phyloP scores from a whole-genome alignment of 2,329 filamentous ascomycete genomes.

The Talaromyces sp. region DNA sequence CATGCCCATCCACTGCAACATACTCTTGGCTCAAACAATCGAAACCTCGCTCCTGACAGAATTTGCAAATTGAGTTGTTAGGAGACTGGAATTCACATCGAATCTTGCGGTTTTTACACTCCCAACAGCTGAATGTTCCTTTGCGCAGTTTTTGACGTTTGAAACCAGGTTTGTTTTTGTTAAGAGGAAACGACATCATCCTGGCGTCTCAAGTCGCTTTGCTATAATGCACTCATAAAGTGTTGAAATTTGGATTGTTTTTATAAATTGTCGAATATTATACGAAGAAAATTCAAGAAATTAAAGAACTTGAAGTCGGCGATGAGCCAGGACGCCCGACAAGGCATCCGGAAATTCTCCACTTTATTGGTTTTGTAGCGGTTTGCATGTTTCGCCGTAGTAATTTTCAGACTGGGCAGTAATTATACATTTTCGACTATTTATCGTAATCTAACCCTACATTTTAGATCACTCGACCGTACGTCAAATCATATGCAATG shows the following conservation, averaged over 20 bases:
- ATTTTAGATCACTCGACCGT: too few species aligned
- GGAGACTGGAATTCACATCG: conserved; percentile 47
- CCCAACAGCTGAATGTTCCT: conserved; percentile 59
- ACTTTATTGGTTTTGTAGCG: neutral
- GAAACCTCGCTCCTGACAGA: conserved; percentile 45
- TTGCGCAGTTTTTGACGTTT: conserved; percentile 51
- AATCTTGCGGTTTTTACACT: conserved; percentile 57
- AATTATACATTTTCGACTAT: neutral
- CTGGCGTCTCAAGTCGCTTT: neutral
- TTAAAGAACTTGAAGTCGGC: neutral
- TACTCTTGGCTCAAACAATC: conserved; percentile 26
- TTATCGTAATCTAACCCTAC: neutral
- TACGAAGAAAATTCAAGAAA: neutral
- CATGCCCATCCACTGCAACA: neutral
- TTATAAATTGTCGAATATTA: neutral
- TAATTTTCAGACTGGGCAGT: neutral
- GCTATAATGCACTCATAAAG: too few species aligned
- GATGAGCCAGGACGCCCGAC: neutral
- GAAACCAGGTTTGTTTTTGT: conserved; percentile 12
- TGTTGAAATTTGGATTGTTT: too few species aligned
- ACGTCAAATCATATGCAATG: neutral
- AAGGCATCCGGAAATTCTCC: neutral
- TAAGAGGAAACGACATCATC: neutral
- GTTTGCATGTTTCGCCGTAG: neutral
- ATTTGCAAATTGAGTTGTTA: conserved; percentile 42